Evolutionary conservation across 371 early-diverging fungal species (phyloP), one percentile per base, ranked within the genome.

Genomic region (Mucor plumbeus): DNA sequence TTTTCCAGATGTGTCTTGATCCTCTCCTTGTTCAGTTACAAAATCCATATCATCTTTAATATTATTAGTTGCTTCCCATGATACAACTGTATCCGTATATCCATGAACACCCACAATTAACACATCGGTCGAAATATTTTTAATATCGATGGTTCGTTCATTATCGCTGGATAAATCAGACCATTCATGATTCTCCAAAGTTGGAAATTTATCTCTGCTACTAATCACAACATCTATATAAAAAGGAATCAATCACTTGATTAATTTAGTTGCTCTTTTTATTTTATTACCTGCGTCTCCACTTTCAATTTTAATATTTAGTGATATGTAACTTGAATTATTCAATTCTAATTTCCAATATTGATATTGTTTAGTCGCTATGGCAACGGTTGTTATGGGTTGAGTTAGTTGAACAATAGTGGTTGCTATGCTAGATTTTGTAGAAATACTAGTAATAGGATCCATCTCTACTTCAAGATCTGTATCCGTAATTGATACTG

Each of bases 381-480:
- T 21, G 26, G 11, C 17, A 9, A 19, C 17, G 11, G 9, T 26
- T 50, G 26, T 11, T 31, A 58, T 3, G 39, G 59, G 35, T n/a
- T 65, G 50, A 33, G 57, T 56, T 11, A 61, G 7, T 15, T 39
- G 14, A 8, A 64, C 50, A 14, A 40, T 54, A 1, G 70, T 61
- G 15, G 61, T 64, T 38, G 71, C 59, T 31, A 53, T 43, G 8
- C 15, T 41, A 40, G 36, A 38, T 34, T 53, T 53, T 31, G 59
- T 34, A 47, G 64, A 56, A 21, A 34, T 50, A n/a, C 58, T 26
- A 63, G 82, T 33, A 85, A 63, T 4, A 89, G 85, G 61, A 44
- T 86, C 87, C 56, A 95, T 86, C 64, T 95, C 94, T 9, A 95
- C 91, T 39, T 91, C 91, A 14, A 96, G 75, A 74, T 96, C 96